Conservation (phyloP, 2,329 filamentous ascomycete genomes). For the Scedosporium dehoogii region DNA sequence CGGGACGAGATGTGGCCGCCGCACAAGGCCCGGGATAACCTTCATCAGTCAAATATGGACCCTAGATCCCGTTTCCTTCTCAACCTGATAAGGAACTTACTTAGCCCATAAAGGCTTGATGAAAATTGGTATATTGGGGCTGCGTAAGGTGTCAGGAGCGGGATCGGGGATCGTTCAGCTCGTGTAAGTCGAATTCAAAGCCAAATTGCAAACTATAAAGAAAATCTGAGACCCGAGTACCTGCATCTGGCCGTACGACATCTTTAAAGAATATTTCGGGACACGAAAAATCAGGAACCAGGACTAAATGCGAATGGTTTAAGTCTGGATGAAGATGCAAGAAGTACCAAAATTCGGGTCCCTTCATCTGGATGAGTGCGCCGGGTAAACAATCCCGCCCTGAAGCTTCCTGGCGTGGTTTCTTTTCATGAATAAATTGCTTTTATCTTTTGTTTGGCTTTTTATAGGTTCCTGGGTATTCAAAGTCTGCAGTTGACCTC, state of each 20-base stretch:
- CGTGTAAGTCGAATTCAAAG: background rate
- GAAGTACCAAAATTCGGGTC: background rate
- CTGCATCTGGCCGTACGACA: no score
- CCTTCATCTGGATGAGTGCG: slow-evolving; percentile 1
- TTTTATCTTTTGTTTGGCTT: background rate
- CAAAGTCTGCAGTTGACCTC: no score
- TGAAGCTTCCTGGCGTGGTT: background rate
- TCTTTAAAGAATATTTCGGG: background rate
- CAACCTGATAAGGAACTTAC: no score
- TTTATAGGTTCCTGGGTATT: background rate
- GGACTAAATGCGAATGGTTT: no score
- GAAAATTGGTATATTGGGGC: background rate
- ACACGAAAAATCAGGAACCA: background rate
- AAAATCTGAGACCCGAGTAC: no score
- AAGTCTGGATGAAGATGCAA: no score
- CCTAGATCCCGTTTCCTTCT: no score
- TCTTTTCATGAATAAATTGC: background rate
- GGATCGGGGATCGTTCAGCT: background rate
- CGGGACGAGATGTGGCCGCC: no score
- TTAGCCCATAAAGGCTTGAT: no score
- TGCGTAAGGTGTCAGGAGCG: background rate
- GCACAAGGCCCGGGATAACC: no score
- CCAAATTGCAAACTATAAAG: no score
- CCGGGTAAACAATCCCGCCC: background rate
- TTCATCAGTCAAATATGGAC: no score